Evolutionary conservation across 345 rosid species (phyloP), one percentile per base, ranked within the genome.

Genomic region (Rhodomyrtus tomentosa): DNA sequence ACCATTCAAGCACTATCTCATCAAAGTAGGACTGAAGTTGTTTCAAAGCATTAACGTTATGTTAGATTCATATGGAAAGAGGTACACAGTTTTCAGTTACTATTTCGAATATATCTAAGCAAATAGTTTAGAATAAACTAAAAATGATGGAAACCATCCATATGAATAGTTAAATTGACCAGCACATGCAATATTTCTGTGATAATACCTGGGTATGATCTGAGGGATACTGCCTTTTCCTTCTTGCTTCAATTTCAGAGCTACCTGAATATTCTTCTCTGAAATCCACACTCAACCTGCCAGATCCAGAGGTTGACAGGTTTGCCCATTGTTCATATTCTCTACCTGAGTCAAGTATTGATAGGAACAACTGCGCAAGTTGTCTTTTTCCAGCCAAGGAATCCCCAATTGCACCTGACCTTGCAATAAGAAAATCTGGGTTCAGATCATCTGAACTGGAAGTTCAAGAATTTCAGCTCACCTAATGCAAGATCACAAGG

Each of bases 121-220:
- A 36, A 68, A 36, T 18, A 68, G 13, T 50, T 80, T 52, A 48
- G 52, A 80, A 80, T 50, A 36, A 48, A n/a, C 36, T 53, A 36
- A 40, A 40, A 45, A 24, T 54, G 10, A 20, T 52, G 76, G 76
- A 68, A 68, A 68, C 45, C 76, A 16, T 38, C 68, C 42, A n/a
- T 9, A 48, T 54, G 76, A n/a, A 53, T 45, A 3, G 14, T 68
- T 49, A 20, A 85, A 32, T 32, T 7, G 32, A 54, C 21, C 56
- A 50, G 42, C n/a, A 8, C 24, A 21, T 42, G n/a, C 48, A 59
- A 36, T 36, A 12, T 7, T 62, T 29, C 27, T 4, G 54, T 29
- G 76, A 59, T 62, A 21, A 55, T 83, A 93, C 98, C 95, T 95
- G 98, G 7, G 98, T 93, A 88, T 96, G 98, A 89, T 96, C 96